Evolutionary conservation across 2,329 filamentous ascomycete species (phyloP).

Genomic region (Huntiella bhutanensis): DNA sequence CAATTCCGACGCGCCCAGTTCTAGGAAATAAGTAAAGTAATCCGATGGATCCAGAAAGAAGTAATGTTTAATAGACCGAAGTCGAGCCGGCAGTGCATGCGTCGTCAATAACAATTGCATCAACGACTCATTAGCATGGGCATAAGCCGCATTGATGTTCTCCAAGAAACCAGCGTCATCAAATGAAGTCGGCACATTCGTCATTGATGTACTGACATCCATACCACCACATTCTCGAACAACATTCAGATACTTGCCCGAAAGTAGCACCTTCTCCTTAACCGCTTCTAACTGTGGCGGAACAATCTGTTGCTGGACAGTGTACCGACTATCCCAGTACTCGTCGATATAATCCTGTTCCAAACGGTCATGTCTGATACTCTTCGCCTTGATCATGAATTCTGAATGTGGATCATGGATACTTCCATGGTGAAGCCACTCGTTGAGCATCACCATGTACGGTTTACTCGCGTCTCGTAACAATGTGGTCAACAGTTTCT

Average conservation of each 20-base stretch:
- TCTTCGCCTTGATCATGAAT: slow-evolving; percentile 89
- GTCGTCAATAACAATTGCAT: slow-evolving; percentile 82
- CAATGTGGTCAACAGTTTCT: slow-evolving; percentile 61
- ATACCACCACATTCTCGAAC: slow-evolving; percentile 93
- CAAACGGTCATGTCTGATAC: slow-evolving; percentile 73
- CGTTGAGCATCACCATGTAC: slow-evolving; percentile 96
- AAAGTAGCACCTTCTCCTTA: slow-evolving; percentile 84
- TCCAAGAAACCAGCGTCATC: slow-evolving; percentile 84
- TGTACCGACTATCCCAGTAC: slow-evolving; percentile 97
- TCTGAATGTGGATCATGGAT: slow-evolving; percentile 89
- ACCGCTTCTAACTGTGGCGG: slow-evolving; percentile 81
- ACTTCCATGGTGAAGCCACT: slow-evolving; percentile 91
- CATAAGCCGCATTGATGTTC: slow-evolving; percentile 89
- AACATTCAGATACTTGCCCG: slow-evolving; percentile 95
- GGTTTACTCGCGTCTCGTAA: slow-evolving; percentile 76
- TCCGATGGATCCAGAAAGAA: slow-evolving; percentile 97
- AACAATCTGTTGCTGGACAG: slow-evolving; percentile 75
- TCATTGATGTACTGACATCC: slow-evolving; percentile 73
- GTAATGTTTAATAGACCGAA: slow-evolving; percentile 91
- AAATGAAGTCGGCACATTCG: slow-evolving; percentile 78
- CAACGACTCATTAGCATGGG: slow-evolving; percentile 83
- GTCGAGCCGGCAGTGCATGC: slow-evolving; percentile 68
- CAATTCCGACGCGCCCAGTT: slow-evolving; percentile 74
- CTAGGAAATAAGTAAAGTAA: slow-evolving; percentile 95
- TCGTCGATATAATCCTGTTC: slow-evolving; percentile 97